These are phyloP conservation scores for Phytophthora sojae DNA, from an alignment of 352 stramenopile genomes.

Conservation along the genomic window DNA sequence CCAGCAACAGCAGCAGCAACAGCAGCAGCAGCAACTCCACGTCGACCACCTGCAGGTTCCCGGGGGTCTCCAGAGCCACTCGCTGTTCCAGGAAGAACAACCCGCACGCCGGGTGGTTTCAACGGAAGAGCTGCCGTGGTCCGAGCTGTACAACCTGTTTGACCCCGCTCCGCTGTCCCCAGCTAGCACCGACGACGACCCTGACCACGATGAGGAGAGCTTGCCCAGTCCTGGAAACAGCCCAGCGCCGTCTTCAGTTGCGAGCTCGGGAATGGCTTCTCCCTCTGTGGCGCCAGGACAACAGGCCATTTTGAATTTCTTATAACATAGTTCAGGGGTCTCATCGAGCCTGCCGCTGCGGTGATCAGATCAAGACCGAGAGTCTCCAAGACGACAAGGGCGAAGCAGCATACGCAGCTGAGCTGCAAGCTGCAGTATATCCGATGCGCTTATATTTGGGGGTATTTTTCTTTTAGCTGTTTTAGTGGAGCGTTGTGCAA, in stretches of 20 bases:
- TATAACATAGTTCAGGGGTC: conserved; percentile 50
- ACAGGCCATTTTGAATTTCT: conserved; percentile 68
- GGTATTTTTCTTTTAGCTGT: conserved; percentile 27
- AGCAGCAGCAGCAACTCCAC: conserved; percentile 19
- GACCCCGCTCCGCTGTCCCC: conserved; percentile 57
- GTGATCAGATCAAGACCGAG: conserved; percentile 6
- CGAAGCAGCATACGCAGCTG: conserved; percentile 1
- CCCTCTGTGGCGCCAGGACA: conserved; percentile 27
- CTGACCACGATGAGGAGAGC: conserved; percentile 67
- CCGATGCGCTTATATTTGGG: conserved; percentile 22
- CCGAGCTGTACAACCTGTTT: conserved; percentile 86
- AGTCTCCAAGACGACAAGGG: conserved; percentile 11
- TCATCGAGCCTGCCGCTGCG: conserved; percentile 12
- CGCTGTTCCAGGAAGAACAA: conserved; percentile 67
- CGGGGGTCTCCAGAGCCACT: conserved; percentile 66
- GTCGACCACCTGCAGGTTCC: conserved; percentile 31
- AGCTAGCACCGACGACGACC: conserved; percentile 56
- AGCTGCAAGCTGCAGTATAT: not conserved
- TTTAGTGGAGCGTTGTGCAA: conserved; percentile 15
- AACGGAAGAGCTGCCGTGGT: conserved; percentile 81
- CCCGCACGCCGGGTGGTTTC: conserved; percentile 68
- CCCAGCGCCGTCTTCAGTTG: conserved; percentile 25
- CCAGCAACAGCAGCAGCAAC: conserved; percentile 38
- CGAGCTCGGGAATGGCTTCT: conserved; percentile 22
- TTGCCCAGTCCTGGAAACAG: conserved; percentile 41